Percentiles rank a stretch among this genome's conserved stretches.
These are phyloP conservation scores for Harrya chromipes DNA, from an alignment of 768 basidiomycete genomes.

Conservation along the genomic window DNA sequence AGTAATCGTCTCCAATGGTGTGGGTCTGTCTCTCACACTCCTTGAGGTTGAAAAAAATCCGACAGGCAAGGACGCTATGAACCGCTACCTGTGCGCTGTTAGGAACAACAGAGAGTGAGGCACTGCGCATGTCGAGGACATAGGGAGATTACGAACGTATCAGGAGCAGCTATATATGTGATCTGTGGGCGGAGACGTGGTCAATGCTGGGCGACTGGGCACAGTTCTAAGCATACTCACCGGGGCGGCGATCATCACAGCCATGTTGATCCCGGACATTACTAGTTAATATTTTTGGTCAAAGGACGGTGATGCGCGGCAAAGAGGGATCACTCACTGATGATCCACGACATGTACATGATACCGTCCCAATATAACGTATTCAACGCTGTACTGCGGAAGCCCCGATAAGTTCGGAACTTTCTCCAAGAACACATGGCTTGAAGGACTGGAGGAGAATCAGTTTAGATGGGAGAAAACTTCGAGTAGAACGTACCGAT, in stretches of 20 bases:
- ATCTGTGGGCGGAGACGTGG: slow-evolving; percentile 3
- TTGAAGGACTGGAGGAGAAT: slow-evolving; percentile 21
- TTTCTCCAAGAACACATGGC: slow-evolving; percentile 23
- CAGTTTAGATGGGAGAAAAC: neutral
- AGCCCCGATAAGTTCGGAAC: slow-evolving; percentile 20
- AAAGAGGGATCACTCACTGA: slow-evolving; percentile 7
- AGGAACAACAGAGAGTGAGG: slow-evolving; percentile 6
- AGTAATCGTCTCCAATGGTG: neutral
- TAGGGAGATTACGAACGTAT: slow-evolving; percentile 19
- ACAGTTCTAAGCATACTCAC: slow-evolving; percentile 6
- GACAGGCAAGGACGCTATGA: slow-evolving; percentile 24
- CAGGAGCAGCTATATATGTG: slow-evolving; percentile 12
- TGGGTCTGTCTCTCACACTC: slow-evolving; percentile 8
- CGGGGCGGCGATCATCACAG: slow-evolving; percentile 17
- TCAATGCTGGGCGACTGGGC: neutral
- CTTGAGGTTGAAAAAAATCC: slow-evolving; percentile 30
- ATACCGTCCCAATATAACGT: slow-evolving; percentile 29
- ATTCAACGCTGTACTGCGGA: slow-evolving; percentile 14
- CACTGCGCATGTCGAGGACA: neutral
- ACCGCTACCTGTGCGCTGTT: slow-evolving; percentile 28
- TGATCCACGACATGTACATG: slow-evolving; percentile 23
- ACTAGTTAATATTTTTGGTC: slow-evolving; percentile 6
- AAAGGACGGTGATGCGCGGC: neutral
- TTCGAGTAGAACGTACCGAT: slow-evolving; percentile 12
- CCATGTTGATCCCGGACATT: slow-evolving; percentile 13